Evolutionary conservation across 2,329 filamentous ascomycete genomes (phyloP).

Genomic region (Stemphylium vesicarium): DNA sequence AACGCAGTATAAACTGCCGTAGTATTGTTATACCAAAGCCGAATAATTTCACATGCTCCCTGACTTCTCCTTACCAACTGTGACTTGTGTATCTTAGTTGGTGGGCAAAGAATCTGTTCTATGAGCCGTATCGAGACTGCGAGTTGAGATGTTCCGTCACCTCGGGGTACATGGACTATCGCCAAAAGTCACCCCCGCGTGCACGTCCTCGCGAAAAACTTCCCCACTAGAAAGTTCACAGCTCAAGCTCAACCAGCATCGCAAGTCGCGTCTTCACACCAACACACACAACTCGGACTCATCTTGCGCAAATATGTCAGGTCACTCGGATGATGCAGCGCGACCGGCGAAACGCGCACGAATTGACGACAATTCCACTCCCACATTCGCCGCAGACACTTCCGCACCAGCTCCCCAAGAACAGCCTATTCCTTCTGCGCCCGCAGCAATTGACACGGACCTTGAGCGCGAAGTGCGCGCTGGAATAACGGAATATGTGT

Average conservation of each 20-base stretch:
- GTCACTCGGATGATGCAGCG: slow-evolving; percentile 19
- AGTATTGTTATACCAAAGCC: no score
- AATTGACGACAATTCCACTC: slow-evolving; percentile 30
- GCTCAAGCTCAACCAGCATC: slow-evolving; percentile 1
- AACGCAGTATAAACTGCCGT: no score
- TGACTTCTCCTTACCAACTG: no score
- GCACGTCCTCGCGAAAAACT: slow-evolving; percentile 35
- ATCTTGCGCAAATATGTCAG: slow-evolving; percentile 18
- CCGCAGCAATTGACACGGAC: slow-evolving; percentile 34
- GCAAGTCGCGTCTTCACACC: neutral
- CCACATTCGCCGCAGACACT: slow-evolving; percentile 11
- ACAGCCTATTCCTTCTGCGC: slow-evolving; percentile 12
- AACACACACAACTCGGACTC: slow-evolving; percentile 1
- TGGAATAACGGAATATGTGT: slow-evolving; percentile 71
- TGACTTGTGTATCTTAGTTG: no score
- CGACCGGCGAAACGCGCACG: slow-evolving; percentile 44
- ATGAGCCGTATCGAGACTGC: no score
- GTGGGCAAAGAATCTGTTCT: no score
- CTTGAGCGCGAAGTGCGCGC: slow-evolving; percentile 52
- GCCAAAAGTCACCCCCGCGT: slow-evolving; percentile 20
- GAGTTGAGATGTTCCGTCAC: neutral
- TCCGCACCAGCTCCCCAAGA: slow-evolving; percentile 6
- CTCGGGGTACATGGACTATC: neutral
- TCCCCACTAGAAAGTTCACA: slow-evolving; percentile 29
- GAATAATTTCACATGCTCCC: no score